Evolutionary conservation across 2,329 filamentous ascomycete genomes (phyloP), one percentile per base, ranked within the genome.

Genomic region (Microsporum audouinii): DNA sequence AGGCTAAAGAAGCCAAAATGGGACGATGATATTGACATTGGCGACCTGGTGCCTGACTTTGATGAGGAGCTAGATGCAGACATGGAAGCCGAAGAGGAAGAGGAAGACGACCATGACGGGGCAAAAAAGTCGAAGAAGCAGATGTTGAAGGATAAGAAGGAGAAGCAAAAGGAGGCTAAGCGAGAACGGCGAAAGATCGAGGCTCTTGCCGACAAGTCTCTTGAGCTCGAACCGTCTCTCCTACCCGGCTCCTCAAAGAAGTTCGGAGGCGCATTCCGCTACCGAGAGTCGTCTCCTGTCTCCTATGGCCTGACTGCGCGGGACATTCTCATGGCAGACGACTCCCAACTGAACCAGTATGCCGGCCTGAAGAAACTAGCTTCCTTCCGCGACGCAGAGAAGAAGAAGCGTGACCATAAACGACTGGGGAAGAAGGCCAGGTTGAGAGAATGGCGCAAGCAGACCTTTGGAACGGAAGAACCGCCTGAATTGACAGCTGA

Each of bases 1-100:
- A 80, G 80, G 65, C 76, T 82, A 7, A 90, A 89, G 80, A 95
- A 95, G 76, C 90, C 89, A 7, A 88, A 85, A 64, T 99, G 92
- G 88, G 89, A 96, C 68, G 91, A 97, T 69, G 94, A 99, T 71
- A 96, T 99, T 68, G 91, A 97, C 71, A 97, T 99, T 77, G 90
- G 88, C 63, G 92, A 96, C 72, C 81, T 96, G 58, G 78, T 96
- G 33, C 91, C 90, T 1, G 89, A 95, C 63, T 96, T 95, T 70
- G 84, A 89, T 23, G 88, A 89, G 31, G 83, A 83, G 76, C 69
- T 71, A n/a, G 64, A 79, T 57, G 82, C 83, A 23, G 76, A 77
- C 0, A 75, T 88, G 62, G 79, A 81, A 5, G 74, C 79, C n/a
- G 77, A 76, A 12, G 75, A 73, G 8, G 76, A 73, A 7, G 74